Percentiles rank a stretch among this genome's conserved stretches.
Evolutionary conservation across 2,329 filamentous ascomycete genomes (phyloP).

Genomic region (Aspergillus sp.): DNA sequence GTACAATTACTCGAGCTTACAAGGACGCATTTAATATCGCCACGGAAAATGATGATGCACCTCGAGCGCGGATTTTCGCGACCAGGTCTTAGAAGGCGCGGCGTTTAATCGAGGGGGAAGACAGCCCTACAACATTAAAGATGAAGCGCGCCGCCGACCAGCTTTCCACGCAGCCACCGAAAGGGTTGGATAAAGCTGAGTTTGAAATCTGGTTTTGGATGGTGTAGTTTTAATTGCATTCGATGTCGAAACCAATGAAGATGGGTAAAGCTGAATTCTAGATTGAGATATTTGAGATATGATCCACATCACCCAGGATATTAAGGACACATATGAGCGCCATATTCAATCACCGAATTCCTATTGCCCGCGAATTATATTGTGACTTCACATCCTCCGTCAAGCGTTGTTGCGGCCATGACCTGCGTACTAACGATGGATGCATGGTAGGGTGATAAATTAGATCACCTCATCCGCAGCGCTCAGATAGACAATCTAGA

Average conservation of each 20-base stretch:
- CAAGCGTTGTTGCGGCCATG: background rate
- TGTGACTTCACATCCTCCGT: background rate
- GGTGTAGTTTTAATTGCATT: no score
- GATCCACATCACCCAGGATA: background rate
- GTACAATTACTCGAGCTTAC: background rate
- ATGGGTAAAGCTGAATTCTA: background rate
- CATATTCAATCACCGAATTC: background rate
- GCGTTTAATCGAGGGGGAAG: no score
- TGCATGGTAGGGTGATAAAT: background rate
- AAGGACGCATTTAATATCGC: background rate
- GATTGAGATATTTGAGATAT: background rate
- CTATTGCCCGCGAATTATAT: background rate
- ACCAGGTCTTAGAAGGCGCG: no score
- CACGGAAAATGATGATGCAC: background rate
- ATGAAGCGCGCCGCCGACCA: no score
- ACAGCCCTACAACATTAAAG: no score
- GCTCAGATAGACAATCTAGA: constrained; percentile 20
- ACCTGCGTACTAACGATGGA: background rate
- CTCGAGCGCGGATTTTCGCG: no score
- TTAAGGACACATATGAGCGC: background rate
- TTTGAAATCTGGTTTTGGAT: no score
- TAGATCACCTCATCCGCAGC: constrained; percentile 4
- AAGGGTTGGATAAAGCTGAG: no score
- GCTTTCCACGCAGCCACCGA: no score
- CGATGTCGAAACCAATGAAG: background rate